Base-by-base conservation (phyloP, 2,329 filamentous ascomycete species). In the Daldinia sp. region DNA sequence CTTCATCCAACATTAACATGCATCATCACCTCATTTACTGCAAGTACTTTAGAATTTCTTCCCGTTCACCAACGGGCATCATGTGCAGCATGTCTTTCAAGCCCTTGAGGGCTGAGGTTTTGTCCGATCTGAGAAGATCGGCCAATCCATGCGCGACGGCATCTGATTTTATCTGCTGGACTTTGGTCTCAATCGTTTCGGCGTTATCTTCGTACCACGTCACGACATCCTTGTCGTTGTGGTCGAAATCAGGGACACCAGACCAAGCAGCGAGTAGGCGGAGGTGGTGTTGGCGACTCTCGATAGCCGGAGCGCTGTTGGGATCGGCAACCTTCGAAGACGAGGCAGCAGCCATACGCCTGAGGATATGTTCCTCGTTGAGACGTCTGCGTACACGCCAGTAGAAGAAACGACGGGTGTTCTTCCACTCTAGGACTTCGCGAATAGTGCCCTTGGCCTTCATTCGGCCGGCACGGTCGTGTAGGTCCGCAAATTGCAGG, bases 381-480 rank as follows among this genome's bases (percentile, higher is more conserved):
- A 99, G 85, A 81, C 95, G 89, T 77, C 95, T 91, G 79, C 96
- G 94, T 66, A 97, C 90, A 80, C 95, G 94, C 95, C 96, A 99
- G 90, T 98, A 99, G 85, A 99, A 98, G 92, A 95, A 98, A 75
- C 94, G 90, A 69, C 95, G 90, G 8, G 94, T 90, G 72, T 97
- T 91, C 77, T 87, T 84, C 95, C 94, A 98, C 74, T 90, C 86
- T 37, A 99, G 85, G 10, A 88, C 82, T 72, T 91, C 87, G 67
- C 95, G 93, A 73, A 99, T 97, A 59, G 91, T 90, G 66, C 93
- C 91, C 89, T 99, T 99, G 79, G 95, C 95, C 83, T 97, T 88
- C 95, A 99, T 99, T 80, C 95, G 93, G 62, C 94, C 95, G 41
- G 95, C 90, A 47, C 95, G 94, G 79, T 99, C 95, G 82, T 99